Base-by-base conservation (phyloP, 1,139 yeast species). In the Blastobotrys buckinghamii region DNA sequence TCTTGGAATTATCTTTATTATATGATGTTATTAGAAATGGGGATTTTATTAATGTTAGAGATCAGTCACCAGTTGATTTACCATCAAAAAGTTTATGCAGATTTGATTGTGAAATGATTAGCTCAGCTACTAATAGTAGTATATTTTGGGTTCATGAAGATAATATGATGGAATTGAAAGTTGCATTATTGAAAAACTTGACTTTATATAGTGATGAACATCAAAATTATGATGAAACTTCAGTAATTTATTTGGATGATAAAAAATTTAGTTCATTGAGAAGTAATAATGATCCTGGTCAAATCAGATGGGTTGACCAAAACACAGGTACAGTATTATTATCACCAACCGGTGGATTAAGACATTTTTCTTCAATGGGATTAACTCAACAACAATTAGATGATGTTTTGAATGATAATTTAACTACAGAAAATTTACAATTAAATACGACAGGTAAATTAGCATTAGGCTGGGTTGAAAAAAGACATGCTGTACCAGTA, bases 1-100 rank as follows among this genome's bases (percentile, higher is more conserved):
- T 90, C 30, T 61, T 78, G 32, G 86, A 82, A 56, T 69, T 85
- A 45, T 78, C 90, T 1, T 57, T 79, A 50, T 69, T 82, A 42
- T 76, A 77, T 53, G 82, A 80, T 53, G 73, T 78, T 6, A 55
- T 79, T 20, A 63, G 74, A 15, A 64, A 67, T 34, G 57, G 60
- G 22, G 47, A 56, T 41, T 55, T 53, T 22, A 27, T 39, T n/a
- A 30, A 33, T 7, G 33, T 46, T 8, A 35, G 41, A 9, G 38
- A 39, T 13, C 37, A 39, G 33, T 22, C 36, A 8, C 39, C 57
- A 20, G 40, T 48, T 55, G 64, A 22, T 49, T 48, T 54, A 44
- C 57, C 55, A 39, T 50, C 49, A 35, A 58, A 52, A 54, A 57
- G 61, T 37, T 52, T 69, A 61, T 52, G 71, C 59, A 60, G 67